A percentile compares a stretch with the other conserved stretches of the same genome.
These are phyloP conservation scores for Penicillium sp. DNA, from an alignment of 2,329 filamentous ascomycete species.

Conservation along the genomic window DNA sequence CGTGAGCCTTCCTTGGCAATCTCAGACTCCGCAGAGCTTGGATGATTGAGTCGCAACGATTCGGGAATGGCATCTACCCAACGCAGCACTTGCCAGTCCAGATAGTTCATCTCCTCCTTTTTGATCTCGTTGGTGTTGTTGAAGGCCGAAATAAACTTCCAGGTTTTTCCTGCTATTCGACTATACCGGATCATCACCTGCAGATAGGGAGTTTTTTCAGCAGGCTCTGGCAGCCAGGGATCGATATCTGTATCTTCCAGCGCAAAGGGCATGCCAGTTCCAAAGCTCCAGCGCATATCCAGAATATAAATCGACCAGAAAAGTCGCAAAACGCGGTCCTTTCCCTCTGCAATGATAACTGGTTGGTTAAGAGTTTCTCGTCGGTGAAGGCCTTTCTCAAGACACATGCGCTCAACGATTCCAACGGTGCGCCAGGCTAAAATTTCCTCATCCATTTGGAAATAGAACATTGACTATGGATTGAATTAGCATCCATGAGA, in stretches of 20 bases:
- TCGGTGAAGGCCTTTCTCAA: conserved; percentile 79
- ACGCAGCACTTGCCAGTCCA: conserved; percentile 78
- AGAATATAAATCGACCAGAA: conserved; percentile 88
- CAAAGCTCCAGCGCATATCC: conserved; percentile 86
- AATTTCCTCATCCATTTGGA: conserved; percentile 79
- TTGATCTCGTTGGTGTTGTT: conserved; percentile 64
- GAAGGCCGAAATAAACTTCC: conserved; percentile 74
- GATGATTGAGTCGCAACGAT: conserved; percentile 59
- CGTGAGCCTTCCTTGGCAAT: conserved; percentile 51
- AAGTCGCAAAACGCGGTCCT: conserved; percentile 65
- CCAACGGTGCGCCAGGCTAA: conserved; percentile 89
- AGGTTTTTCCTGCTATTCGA: conserved; percentile 78
- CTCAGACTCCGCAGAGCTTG: conserved; percentile 44
- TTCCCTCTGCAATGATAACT: conserved; percentile 66
- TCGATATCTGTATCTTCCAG: conserved; percentile 84
- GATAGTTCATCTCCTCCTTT: conserved; percentile 70
- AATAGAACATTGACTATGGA: conserved; percentile 68
- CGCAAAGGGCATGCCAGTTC: conserved; percentile 79
- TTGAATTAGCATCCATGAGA: conserved; percentile 2
- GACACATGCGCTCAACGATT: conserved; percentile 73
- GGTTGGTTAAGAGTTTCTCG: conserved; percentile 66
- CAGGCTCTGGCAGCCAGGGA: conserved; percentile 71
- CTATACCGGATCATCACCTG: conserved; percentile 86
- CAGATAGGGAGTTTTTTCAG: conserved; percentile 63
- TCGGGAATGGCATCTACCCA: conserved; percentile 75